Evolutionary conservation across 1,139 yeast species (phyloP), one percentile per base, ranked within the genome.

Genomic region (Suhomyces ambrosiae): DNA sequence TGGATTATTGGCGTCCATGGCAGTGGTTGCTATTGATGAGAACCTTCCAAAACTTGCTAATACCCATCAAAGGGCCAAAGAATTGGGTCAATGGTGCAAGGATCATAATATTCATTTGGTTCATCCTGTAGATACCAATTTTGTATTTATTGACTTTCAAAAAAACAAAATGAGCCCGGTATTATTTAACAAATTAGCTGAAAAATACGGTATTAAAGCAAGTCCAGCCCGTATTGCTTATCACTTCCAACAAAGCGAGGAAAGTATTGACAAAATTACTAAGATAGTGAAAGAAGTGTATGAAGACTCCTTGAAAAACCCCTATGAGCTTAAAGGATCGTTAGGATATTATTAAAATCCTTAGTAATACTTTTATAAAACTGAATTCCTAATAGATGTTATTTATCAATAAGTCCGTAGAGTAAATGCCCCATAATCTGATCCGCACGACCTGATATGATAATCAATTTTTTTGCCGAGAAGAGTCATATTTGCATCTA

Each of bases 1-100:
- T 22, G 97, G 97, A 44, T 68, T 87, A 63, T 71, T 90, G 60
- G 74, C 95, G 7, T 71, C 80, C 30, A 90, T 92, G 86, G 97
- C 96, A 10, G 63, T 74, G 21, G 74, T 76, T 35, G 95, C 96
- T 19, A 72, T 90, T 41, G 84, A 86, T 44, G 82, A 84, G 47
- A 86, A 86, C 55, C 80, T 86, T 66, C 70, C 77, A 23, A 65
- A 76, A 24, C 74, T 83, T 59, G 63, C 75, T 28, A 54, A 53
- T 40, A 81, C 95, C 11, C 96, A 90, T 58, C 65, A 63, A n/a
- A 70, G 68, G 55, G 94, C 96, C 23, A 73, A 72, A 51, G 76
- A 76, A 32, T 68, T 88, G 46, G 96, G 86, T 12, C 61, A 67
- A 24, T 79, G 79, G 54, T 80, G 88, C 52, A 58, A 68, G 16